Base-by-base conservation (phyloP, 768 basidiomycete species). In the Lactarius akahatsu region DNA sequence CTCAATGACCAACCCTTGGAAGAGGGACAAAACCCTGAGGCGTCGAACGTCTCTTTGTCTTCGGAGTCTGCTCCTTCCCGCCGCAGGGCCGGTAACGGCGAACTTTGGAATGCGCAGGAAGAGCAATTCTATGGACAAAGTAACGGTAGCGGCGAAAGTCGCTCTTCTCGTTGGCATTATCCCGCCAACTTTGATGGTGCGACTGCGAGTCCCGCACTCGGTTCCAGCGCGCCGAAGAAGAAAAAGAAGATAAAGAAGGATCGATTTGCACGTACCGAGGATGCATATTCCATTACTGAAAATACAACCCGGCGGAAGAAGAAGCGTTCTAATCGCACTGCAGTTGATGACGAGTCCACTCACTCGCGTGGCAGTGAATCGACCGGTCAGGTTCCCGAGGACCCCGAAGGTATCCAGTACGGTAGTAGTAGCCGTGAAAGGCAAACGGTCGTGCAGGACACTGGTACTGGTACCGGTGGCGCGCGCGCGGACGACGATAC, bases 401-500 rank as follows among this genome's bases (percentile, higher is more conserved):
- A 90, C 69, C 75, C 90, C 9, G 86, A 86, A 69, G 87, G 89
- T 41, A 86, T 82, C n/a, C 77, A 83, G 26, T 91, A 91, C 72
- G 85, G 45, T 47, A 45, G 82, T 20, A 30, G 30, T 6, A 57
- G 57, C 8, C 28, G 10, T 52, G 50, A 85, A 97, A 59, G 95
- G 98, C 73, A 95, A 96, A 91, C 89, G 75, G 61, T n/a, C 13
- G 55, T 30, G 20, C 61, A 66, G 11, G 93, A 91, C 81, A 97
- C 97, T 80, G 98, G 23, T 52, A 10, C 50, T 26, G 50, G 47
- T 50, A 5, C 47, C 11, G 23, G 98, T 79, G 95, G 96, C 76
- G 96, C 96, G 70, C 96, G 96, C 85, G 96, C 96, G 61, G 97
- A 97, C 78, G 96, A 97, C 75, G 92, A 93, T 9, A 95, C 94